These are phyloP conservation scores for Lithospermum erythrorhizon DNA, from an alignment of 257 asterid species.

Conservation along the genomic window DNA sequence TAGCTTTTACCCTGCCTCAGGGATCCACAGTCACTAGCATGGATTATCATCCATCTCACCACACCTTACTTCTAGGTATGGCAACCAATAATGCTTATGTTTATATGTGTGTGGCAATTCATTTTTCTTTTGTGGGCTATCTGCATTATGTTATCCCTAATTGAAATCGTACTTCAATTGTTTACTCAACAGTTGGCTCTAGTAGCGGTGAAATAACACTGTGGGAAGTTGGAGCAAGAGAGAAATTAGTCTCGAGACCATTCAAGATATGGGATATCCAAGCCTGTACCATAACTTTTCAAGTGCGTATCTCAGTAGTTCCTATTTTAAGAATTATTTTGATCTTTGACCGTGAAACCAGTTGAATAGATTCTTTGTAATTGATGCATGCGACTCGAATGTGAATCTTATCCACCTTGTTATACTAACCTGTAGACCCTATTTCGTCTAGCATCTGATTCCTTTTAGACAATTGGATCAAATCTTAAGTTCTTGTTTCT, in stretches of 20 bases:
- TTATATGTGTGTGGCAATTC: not conserved
- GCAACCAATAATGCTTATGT: conserved; percentile 6
- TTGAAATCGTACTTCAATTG: conserved; percentile 9
- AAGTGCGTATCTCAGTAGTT: conserved; percentile 32
- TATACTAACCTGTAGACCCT: conserved; percentile 3
- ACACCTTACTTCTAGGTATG: conserved; percentile 76
- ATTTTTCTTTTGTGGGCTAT: not conserved
- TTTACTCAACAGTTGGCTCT: conserved; percentile 63
- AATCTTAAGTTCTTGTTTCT: conserved; percentile 1
- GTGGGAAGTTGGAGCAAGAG: conserved; percentile 86
- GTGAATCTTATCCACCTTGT: not conserved
- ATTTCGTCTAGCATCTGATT: conserved; percentile 5
- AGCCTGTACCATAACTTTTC: conserved; percentile 59
- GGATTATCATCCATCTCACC: conserved; percentile 93
- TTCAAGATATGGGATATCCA: conserved; percentile 85
- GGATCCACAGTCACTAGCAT: conserved; percentile 77
- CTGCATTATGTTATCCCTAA: not conserved
- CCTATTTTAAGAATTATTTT: not conserved
- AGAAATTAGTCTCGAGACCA: conserved; percentile 67
- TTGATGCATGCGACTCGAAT: not conserved
- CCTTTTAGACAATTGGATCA: not conserved
- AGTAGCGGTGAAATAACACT: conserved; percentile 75
- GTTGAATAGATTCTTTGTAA: not conserved
- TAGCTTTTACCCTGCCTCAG: conserved; percentile 80
- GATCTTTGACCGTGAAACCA: not conserved